Conservation (phyloP, 176 grass and related monocot genomes). For the Zoysia pacifica region DNA sequence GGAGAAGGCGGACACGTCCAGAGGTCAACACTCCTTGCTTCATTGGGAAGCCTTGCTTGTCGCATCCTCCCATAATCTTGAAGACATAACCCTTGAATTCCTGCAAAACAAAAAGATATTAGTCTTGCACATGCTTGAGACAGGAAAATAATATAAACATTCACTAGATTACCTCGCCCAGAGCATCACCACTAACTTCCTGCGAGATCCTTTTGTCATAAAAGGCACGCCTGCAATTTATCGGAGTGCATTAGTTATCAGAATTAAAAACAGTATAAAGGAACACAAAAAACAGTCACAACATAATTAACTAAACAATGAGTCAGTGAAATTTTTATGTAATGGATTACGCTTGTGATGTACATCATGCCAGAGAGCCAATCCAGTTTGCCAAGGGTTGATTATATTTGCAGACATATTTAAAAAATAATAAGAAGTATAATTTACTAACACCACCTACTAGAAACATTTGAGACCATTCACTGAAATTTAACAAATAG, state of each 20-base stretch:
- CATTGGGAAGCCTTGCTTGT: conserved; percentile 95
- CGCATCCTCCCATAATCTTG: conserved; percentile 94
- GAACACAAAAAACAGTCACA: neutral
- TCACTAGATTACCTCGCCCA: conserved; percentile 60
- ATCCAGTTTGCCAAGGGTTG: neutral
- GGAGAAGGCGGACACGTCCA: conserved; percentile 82
- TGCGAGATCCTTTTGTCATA: conserved; percentile 94
- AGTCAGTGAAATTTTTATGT: neutral
- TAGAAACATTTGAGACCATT: neutral
- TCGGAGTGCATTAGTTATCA: neutral
- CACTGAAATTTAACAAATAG: neutral
- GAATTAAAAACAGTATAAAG: neutral
- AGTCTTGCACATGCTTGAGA: neutral
- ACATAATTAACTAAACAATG: neutral
- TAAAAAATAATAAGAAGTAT: neutral
- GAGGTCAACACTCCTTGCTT: conserved; percentile 86
- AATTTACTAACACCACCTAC: neutral
- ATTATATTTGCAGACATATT: neutral
- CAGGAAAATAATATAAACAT: neutral
- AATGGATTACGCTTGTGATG: neutral
- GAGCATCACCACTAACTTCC: conserved; percentile 68
- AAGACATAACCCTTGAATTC: conserved; percentile 91
- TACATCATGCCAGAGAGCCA: neutral
- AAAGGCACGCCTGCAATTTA: conserved; percentile 57
- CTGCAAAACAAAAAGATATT: conserved; percentile 37